phyloP scores from a whole-genome alignment of 148 eudicot genomes.

The Camellia japonica region DNA sequence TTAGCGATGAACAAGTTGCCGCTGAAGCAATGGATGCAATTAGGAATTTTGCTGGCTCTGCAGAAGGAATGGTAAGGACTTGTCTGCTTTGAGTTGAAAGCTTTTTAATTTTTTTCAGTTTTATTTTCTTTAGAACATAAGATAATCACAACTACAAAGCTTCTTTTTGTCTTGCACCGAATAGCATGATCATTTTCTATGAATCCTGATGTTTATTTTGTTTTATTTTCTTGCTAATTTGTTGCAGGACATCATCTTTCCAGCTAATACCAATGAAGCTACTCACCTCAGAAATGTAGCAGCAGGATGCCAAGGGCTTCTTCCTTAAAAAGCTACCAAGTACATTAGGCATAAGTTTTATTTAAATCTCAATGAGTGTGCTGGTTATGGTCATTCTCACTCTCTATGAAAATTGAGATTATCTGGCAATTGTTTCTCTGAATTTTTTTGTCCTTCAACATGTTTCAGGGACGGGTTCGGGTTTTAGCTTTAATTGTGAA shows the following conservation, averaged over 20 bases:
- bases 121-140: background rate
- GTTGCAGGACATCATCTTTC: constrained; percentile 69
- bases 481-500: constrained; percentile 80
- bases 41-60: constrained; percentile 50
- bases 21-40: constrained; percentile 80
- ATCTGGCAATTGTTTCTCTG: background rate
- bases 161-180: constrained; percentile 4
- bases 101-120: background rate
- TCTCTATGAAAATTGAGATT: background rate
- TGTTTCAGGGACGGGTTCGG: constrained; percentile 82
- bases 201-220: constrained; percentile 5
- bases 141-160: background rate
- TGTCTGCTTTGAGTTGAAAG: constrained; percentile 10
- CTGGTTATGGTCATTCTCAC: background rate
- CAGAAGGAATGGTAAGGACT: constrained; percentile 66
- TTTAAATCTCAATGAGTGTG: background rate
- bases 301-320: constrained; percentile 31
- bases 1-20: constrained; percentile 80
- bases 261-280: constrained; percentile 48
- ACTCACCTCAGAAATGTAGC: constrained; percentile 64
- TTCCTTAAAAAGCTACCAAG: background rate
- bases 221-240: constrained; percentile 8
- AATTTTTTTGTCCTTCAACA: constrained; percentile 7
- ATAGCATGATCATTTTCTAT: background rate
- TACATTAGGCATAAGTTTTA: background rate